Evolutionary conservation across 805 yeast species (phyloP).

Genomic region (Pichia phayaonensis): DNA sequence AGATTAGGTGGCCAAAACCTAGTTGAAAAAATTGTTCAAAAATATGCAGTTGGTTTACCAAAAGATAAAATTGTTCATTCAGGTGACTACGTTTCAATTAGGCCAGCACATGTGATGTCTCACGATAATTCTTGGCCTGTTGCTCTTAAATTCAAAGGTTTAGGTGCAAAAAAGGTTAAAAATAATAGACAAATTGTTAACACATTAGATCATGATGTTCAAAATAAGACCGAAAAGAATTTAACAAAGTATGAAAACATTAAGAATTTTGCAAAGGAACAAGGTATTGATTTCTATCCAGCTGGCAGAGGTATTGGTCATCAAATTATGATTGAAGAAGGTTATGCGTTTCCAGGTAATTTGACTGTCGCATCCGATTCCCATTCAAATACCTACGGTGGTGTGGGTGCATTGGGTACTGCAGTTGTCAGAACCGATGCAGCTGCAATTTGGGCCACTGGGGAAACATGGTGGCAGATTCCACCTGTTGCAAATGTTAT

Average conservation of each 20-base stretch:
- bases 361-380: slow-evolving; percentile 96
- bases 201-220: slow-evolving; percentile 97
- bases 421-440: slow-evolving; percentile 99
- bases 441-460: slow-evolving; percentile 99
- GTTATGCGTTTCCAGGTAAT: slow-evolving; percentile 92
- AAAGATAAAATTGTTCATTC: slow-evolving; percentile 67
- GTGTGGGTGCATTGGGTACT: slow-evolving; percentile 91
- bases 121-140: slow-evolving; percentile 99
- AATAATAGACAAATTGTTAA: slow-evolving; percentile 89
- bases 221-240: slow-evolving; percentile 84
- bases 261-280: slow-evolving; percentile 79
- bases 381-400: slow-evolving; percentile 97
- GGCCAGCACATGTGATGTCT: slow-evolving; percentile 97
- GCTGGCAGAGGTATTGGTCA: slow-evolving; percentile 99
- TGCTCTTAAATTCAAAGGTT: slow-evolving; percentile 89
- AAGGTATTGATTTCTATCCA: slow-evolving; percentile 94
- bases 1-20: slow-evolving; percentile 60
- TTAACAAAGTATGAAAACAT: slow-evolving; percentile 82
- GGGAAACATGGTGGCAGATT: slow-evolving; percentile 99
- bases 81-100: slow-evolving; percentile 93
- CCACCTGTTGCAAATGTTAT: slow-evolving; percentile 97
- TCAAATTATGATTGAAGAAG: slow-evolving; percentile 98
- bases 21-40: slow-evolving; percentile 93
- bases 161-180: slow-evolving; percentile 79
- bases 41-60: slow-evolving; percentile 81